These are phyloP conservation scores for Ceratocystis smalleyi DNA, from an alignment of 2,329 filamentous ascomycete genomes.

Conservation along the genomic window DNA sequence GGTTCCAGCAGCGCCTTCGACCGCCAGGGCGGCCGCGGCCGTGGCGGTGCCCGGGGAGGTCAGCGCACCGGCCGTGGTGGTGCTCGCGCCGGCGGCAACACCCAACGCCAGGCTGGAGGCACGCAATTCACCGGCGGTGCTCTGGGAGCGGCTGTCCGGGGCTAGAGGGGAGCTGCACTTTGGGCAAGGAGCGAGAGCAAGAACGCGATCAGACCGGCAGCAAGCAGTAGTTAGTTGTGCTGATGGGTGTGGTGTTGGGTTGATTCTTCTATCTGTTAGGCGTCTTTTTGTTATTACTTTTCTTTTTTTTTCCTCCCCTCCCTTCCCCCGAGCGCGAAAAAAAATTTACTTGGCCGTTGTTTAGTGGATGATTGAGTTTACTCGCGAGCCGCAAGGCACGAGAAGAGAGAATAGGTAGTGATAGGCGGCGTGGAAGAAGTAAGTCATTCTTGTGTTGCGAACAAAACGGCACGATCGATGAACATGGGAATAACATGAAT, in stretches of 20 bases:
- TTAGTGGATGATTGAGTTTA: too few species aligned
- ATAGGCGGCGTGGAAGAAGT: neutral
- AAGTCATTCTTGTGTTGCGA: neutral
- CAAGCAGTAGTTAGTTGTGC: neutral
- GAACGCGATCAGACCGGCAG: neutral
- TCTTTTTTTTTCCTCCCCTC: neutral
- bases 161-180: constrained; percentile 20
- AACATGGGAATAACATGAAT: neutral
- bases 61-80: constrained; percentile 33
- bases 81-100: constrained; percentile 39
- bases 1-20: constrained; percentile 93
- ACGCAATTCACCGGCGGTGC: constrained; percentile 73
- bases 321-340: neutral
- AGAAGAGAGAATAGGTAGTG: neutral
- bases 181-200: neutral
- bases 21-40: constrained; percentile 66
- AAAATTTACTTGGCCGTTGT: neutral
- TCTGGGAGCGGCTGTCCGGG: constrained; percentile 51
- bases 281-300: constrained; percentile 9
- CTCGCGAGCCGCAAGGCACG: neutral
- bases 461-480: neutral
- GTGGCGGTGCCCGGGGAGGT: constrained; percentile 54
- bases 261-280: constrained; percentile 8
- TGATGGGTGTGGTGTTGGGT: constrained; percentile 1
- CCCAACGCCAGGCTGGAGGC: constrained; percentile 52